A percentile compares a stretch with the other conserved stretches of the same genome.
Evolutionary conservation across 1,284 basidiomycete species (phyloP).

Genomic region (Boletus sp.): DNA sequence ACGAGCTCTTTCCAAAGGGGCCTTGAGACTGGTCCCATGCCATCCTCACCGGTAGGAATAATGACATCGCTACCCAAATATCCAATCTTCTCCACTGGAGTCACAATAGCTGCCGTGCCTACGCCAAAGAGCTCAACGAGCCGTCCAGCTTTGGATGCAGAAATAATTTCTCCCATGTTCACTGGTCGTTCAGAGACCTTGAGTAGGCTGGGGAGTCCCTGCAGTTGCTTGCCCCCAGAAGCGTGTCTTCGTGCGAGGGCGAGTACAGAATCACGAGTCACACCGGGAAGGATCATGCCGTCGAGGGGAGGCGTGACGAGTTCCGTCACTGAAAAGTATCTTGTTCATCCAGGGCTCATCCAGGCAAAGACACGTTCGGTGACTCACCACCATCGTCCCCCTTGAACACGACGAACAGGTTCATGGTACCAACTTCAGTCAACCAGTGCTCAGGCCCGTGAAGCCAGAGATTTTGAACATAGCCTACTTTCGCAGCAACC

Average conservation of each 20-base stretch:
- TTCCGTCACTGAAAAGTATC: conserved; percentile 51
- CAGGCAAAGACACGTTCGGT: neutral
- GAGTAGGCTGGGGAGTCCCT: conserved; percentile 65
- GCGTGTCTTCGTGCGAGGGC: conserved; percentile 75
- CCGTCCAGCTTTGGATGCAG: conserved; percentile 63
- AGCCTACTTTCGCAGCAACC: conserved; percentile 79
- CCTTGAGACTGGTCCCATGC: conserved; percentile 83
- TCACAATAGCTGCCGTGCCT: conserved; percentile 88
- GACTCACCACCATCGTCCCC: conserved; percentile 65
- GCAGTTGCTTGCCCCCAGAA: conserved; percentile 52
- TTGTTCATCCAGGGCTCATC: neutral
- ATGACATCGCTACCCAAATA: conserved; percentile 82
- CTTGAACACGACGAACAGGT: conserved; percentile 86
- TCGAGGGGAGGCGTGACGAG: conserved; percentile 91
- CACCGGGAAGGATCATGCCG: conserved; percentile 94
- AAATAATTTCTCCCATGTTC: conserved; percentile 85
- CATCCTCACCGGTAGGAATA: conserved; percentile 84
- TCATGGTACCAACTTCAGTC: conserved; percentile 96
- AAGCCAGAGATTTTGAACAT: conserved; percentile 95
- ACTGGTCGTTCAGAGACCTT: conserved; percentile 81
- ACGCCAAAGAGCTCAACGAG: conserved; percentile 92
- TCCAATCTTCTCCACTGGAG: conserved; percentile 80
- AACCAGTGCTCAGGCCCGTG: conserved; percentile 83
- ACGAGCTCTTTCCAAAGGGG: conserved; percentile 81
- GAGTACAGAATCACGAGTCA: conserved; percentile 92